Conservation (phyloP, 2,329 filamentous ascomycete genomes). For the Alternaria angustiovoidea region DNA sequence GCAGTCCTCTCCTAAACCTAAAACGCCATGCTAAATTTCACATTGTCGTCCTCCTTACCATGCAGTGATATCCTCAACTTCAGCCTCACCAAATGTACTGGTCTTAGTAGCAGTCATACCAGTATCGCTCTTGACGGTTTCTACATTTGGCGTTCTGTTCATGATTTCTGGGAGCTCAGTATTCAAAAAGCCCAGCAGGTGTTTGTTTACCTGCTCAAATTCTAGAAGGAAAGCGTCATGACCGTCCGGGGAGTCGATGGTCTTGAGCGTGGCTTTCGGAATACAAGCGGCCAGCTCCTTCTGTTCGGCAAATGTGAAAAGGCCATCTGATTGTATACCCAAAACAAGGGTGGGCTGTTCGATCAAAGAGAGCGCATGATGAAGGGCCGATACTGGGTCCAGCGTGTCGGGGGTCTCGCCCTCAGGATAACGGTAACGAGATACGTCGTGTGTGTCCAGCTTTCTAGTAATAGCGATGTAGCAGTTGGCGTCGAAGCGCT, state of each 20-base stretch:
- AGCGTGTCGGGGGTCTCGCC: constrained; percentile 49
- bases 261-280: constrained; percentile 77
- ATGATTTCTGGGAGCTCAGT: constrained; percentile 90
- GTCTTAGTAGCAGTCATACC: constrained; percentile 75
- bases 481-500: constrained; percentile 96
- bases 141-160: constrained; percentile 60
- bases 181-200: constrained; percentile 83
- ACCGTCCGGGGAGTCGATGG: constrained; percentile 92
- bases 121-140: constrained; percentile 47
- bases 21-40: constrained; percentile 40
- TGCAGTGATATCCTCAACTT: constrained; percentile 94
- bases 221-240: constrained; percentile 96
- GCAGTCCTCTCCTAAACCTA: constrained; percentile 16
- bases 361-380: constrained; percentile 80
- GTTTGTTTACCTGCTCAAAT: constrained; percentile 94
- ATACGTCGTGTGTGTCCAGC: constrained; percentile 95
- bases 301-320: constrained; percentile 98
- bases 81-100: constrained; percentile 93
- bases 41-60: constrained; percentile 66
- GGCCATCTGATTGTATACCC: constrained; percentile 92
- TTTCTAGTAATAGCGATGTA: constrained; percentile 99
- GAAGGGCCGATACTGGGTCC: constrained; percentile 62
- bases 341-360: constrained; percentile 89
- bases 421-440: constrained; percentile 69
- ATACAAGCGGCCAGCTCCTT: constrained; percentile 87